A percentile compares a stretch with the other conserved stretches of the same genome.
Evolutionary conservation across 164 flowering plant species (phyloP).

Genomic region (Magnolia sinica): DNA sequence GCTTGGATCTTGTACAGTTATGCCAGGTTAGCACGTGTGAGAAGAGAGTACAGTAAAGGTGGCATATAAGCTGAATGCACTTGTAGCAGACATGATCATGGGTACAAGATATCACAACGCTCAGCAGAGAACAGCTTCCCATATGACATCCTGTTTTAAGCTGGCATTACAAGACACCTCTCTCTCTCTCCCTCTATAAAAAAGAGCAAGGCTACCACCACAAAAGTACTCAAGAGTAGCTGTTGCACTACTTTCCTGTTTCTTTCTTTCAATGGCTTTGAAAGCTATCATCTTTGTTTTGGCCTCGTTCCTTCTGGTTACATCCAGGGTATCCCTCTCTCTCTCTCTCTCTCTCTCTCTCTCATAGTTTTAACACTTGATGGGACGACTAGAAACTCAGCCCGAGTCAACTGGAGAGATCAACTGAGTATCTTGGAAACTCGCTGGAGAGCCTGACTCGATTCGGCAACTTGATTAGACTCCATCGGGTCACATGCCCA

Average conservation of each 20-base stretch:
- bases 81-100: no score
- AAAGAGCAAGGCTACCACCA: neutral
- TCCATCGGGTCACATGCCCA: no score
- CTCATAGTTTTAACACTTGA: no score
- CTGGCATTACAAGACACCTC: neutral
- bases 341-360: neutral
- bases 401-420: no score
- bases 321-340: neutral
- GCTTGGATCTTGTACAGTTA: no score
- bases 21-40: no score
- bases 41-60: no score
- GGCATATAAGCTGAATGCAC: no score
- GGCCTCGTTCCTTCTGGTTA: neutral
- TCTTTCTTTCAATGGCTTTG: constrained; percentile 1
- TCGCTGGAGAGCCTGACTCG: no score
- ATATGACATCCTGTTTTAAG: neutral
- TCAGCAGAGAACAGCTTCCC: neutral
- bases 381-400: no score
- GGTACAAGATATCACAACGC: neutral
- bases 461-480: no score
- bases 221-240: neutral
- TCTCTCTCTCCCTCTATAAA: neutral
- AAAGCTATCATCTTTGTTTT: neutral
- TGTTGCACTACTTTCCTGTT: neutral
- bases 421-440: no score